Percentiles rank a stretch among this genome's conserved stretches.
Evolutionary conservation across 2,329 filamentous ascomycete species (phyloP).

Genomic region (Aspergillus sp.): DNA sequence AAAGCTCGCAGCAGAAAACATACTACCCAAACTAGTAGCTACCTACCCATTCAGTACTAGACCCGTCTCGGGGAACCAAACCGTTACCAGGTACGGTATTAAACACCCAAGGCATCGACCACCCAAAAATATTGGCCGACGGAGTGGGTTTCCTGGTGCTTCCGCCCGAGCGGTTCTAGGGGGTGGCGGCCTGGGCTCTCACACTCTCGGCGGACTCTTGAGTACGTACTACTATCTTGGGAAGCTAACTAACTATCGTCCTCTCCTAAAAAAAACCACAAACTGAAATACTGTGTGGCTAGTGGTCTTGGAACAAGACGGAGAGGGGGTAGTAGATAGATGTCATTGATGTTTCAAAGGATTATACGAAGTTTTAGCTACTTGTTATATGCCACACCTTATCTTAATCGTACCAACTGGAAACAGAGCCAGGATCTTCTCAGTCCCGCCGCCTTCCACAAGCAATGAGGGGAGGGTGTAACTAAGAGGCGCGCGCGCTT

Average conservation of each 20-base stretch:
- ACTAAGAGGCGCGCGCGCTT: no score
- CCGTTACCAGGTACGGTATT: conserved; percentile 23
- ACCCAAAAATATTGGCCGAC: conserved; percentile 18
- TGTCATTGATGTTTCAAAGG: no score
- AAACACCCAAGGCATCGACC: conserved; percentile 15
- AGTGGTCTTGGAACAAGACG: not conserved
- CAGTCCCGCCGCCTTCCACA: not conserved
- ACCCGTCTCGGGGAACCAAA: conserved; percentile 3
- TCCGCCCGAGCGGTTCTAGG: conserved; percentile 33
- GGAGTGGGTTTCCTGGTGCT: conserved; percentile 22
- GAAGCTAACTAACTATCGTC: not conserved
- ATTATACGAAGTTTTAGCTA: no score
- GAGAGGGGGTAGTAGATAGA: not conserved
- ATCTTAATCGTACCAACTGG: not conserved
- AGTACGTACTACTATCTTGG: conserved; percentile 10
- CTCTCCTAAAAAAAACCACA: conserved; percentile 14
- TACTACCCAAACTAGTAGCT: not conserved
- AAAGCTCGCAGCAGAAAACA: not conserved
- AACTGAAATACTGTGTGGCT: conserved; percentile 1
- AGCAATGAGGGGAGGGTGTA: no score
- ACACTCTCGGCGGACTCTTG: conserved; percentile 5
- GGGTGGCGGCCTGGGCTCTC: conserved; percentile 32
- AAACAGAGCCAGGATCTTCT: not conserved
- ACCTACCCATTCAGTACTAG: conserved; percentile 7
- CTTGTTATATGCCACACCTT: not conserved